Conservation (phyloP, 805 yeast genomes). For the Cyberlindnera veronae region DNA sequence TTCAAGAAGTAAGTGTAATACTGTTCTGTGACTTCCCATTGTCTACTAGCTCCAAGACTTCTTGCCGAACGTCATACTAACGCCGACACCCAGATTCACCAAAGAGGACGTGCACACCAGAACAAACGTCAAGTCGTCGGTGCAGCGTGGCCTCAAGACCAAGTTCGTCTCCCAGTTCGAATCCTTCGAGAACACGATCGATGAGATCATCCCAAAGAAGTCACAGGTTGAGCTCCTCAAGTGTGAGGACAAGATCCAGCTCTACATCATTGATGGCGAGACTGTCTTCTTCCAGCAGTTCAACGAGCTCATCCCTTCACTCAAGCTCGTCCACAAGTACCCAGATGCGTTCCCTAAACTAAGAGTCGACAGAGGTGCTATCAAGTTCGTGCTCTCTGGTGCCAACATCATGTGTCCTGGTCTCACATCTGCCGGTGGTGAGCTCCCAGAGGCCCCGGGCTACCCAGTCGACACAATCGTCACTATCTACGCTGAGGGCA, state of each 20-base stretch:
- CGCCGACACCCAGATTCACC: conserved; percentile 46
- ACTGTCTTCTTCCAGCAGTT: conserved; percentile 79
- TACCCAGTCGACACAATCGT: conserved; percentile 68
- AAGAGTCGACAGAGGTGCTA: conserved; percentile 94
- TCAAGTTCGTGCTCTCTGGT: conserved; percentile 90
- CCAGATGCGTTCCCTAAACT: conserved; percentile 83
- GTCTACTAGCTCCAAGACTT: too few relatives aligned
- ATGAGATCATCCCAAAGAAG: conserved; percentile 83
- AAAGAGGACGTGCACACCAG: conserved; percentile 87
- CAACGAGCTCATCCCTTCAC: conserved; percentile 71
- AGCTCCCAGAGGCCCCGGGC: conserved; percentile 68
- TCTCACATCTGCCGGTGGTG: conserved; percentile 80
- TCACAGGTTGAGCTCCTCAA: conserved; percentile 75
- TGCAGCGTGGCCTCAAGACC: conserved; percentile 82
- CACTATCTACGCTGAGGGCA: conserved; percentile 86
- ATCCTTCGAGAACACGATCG: conserved; percentile 69
- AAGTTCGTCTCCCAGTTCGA: conserved; percentile 74
- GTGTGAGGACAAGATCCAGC: conserved; percentile 85
- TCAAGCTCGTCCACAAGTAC: conserved; percentile 73
- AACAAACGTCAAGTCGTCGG: conserved; percentile 89
- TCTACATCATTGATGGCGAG: conserved; percentile 69
- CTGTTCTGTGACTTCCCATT: too few relatives aligned
- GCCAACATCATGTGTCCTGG: conserved; percentile 98
- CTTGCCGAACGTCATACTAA: too few relatives aligned
- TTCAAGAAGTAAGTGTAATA: conserved; percentile 44